phyloP scores from a whole-genome alignment of 2,329 filamentous ascomycete species.

The Paraconiothyrium sp. region DNA sequence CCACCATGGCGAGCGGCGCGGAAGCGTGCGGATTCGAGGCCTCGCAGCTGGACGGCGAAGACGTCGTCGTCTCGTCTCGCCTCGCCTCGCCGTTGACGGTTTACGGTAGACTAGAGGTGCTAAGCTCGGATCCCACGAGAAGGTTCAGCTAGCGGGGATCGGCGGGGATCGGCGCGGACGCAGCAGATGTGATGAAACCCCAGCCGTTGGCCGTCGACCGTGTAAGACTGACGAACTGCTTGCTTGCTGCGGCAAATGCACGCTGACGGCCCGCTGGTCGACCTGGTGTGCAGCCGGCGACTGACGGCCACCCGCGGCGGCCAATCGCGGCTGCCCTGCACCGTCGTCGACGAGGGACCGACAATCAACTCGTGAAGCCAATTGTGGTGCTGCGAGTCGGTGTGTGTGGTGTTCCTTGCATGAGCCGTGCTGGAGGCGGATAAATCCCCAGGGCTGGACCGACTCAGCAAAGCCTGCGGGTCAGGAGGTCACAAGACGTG shows the following conservation, averaged over 20 bases:
- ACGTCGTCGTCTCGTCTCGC: constrained; percentile 16
- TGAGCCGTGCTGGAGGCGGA: constrained; percentile 36
- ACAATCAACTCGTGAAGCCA: constrained; percentile 16
- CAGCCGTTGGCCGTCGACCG: constrained; percentile 16
- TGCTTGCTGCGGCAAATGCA: constrained; percentile 25
- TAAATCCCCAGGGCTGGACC: constrained; percentile 37
- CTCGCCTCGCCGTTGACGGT: constrained; percentile 25
- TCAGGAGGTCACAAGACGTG: constrained; percentile 46
- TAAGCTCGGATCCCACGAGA: constrained; percentile 23
- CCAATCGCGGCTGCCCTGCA: constrained; percentile 36
- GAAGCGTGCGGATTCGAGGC: constrained; percentile 39
- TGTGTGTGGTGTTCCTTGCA: constrained; percentile 45
- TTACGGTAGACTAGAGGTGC: constrained; percentile 9
- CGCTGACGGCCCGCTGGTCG: constrained; percentile 41
- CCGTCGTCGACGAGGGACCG: not conserved
- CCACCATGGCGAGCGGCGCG: constrained; percentile 23
- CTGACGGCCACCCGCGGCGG: constrained; percentile 28
- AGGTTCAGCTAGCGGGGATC: constrained; percentile 31
- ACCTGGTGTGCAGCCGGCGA: constrained; percentile 29
- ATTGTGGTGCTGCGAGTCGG: constrained; percentile 20
- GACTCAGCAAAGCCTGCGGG: constrained; percentile 33
- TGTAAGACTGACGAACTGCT: constrained; percentile 16
- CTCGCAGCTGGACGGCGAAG: constrained; percentile 34
- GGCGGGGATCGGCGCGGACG: constrained; percentile 30
- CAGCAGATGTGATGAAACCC: constrained; percentile 20